A percentile compares a stretch with the other conserved stretches of the same genome.
These are phyloP conservation scores for Colletotrichum sp. DNA, from an alignment of 2,329 filamentous ascomycete species.

Conservation along the genomic window DNA sequence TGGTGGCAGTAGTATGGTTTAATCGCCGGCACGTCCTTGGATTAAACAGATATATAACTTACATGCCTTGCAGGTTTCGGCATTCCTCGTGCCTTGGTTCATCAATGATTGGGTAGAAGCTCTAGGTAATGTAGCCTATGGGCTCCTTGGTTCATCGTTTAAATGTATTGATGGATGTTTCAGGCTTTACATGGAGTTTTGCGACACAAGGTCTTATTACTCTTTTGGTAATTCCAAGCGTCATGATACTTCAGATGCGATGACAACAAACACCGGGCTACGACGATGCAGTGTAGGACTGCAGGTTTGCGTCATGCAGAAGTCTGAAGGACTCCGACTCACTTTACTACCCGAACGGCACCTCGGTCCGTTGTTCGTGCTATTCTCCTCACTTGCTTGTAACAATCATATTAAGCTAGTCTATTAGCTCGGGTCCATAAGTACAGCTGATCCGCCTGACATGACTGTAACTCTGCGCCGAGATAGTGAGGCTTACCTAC, in stretches of 20 bases:
- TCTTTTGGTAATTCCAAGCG: not conserved
- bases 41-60: not conserved
- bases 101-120: not conserved
- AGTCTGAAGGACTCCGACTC: too few species aligned
- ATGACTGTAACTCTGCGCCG: not conserved
- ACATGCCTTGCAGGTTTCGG: not conserved
- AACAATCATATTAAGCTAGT: not conserved
- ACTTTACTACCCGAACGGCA: not conserved
- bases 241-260: not conserved
- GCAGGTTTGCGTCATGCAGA: too few species aligned
- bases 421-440: not conserved
- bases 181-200: not conserved
- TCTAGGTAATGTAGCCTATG: not conserved
- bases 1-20: too few species aligned
- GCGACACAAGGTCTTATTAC: not conserved
- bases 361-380: not conserved
- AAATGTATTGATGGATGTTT: not conserved
- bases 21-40: too few species aligned
- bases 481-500: not conserved
- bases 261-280: too few species aligned
- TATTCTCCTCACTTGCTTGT: not conserved
- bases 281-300: too few species aligned
- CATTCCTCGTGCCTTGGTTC: not conserved
- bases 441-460: not conserved
- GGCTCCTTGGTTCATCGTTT: not conserved